These are phyloP conservation scores for Chernovozyma aurita DNA, from an alignment of 1,139 yeast genomes.

Conservation along the genomic window DNA sequence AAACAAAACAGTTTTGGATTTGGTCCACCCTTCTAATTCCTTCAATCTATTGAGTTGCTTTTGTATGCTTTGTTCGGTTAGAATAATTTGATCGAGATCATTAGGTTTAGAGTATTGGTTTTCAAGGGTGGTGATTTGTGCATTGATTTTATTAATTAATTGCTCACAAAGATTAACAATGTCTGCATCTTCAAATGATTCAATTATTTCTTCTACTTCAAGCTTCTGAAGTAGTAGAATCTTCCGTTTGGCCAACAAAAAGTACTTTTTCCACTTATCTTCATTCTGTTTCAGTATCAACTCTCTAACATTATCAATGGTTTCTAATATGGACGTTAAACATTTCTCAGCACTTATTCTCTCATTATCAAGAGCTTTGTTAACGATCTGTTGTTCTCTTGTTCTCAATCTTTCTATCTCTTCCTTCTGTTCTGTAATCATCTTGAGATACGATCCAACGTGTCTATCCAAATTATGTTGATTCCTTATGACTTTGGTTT, in stretches of 20 bases:
- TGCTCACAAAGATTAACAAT: constrained; percentile 21
- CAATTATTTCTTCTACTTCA: constrained; percentile 30
- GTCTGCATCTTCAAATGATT: constrained; percentile 8
- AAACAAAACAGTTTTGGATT: constrained; percentile 35
- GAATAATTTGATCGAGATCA: constrained; percentile 20
- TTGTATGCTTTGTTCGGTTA: not conserved
- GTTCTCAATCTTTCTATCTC: constrained; percentile 68
- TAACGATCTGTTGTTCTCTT: constrained; percentile 46
- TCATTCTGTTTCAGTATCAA: constrained; percentile 33
- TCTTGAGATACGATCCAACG: constrained; percentile 80
- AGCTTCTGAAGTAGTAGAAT: constrained; percentile 41
- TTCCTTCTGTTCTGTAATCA: constrained; percentile 77
- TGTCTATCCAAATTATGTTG: constrained; percentile 77
- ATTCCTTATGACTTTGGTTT: constrained; percentile 73
- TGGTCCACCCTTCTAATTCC: constrained; percentile 55
- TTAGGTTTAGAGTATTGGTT: constrained; percentile 41
- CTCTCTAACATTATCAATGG: constrained; percentile 32
- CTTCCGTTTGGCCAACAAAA: constrained; percentile 56
- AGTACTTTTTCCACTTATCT: constrained; percentile 44
- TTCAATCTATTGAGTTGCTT: constrained; percentile 36
- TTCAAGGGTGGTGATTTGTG: constrained; percentile 50
- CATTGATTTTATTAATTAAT: constrained; percentile 20
- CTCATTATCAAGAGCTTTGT: constrained; percentile 27
- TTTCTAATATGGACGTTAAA: constrained; percentile 33
- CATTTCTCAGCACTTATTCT: constrained; percentile 30